These are phyloP conservation scores for Komagataella phaffii DNA, from an alignment of 805 yeast genomes.

Conservation along the genomic window DNA sequence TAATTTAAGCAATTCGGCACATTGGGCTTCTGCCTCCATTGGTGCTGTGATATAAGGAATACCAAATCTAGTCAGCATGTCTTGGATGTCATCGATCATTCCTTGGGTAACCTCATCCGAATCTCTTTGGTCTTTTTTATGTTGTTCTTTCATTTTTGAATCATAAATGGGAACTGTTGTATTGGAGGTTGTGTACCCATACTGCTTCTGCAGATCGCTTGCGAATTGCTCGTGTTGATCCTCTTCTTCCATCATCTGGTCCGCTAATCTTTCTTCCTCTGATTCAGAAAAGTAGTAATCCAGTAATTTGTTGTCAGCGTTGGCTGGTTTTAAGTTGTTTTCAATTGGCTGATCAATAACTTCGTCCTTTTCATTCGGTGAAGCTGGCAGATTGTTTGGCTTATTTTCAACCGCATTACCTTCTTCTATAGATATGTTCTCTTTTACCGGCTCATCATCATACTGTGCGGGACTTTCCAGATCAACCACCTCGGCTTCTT, in stretches of 20 bases:
- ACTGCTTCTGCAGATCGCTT: constrained; percentile 16
- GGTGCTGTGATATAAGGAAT: constrained; percentile 94
- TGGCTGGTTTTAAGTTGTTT: not conserved
- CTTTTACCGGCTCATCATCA: constrained; percentile 8
- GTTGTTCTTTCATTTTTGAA: constrained; percentile 27
- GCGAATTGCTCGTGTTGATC: constrained; percentile 58
- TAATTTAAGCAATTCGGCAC: constrained; percentile 64
- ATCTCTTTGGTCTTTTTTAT: constrained; percentile 63
- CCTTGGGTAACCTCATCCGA: constrained; percentile 80
- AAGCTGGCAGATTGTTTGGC: not conserved
- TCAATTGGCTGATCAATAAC: not conserved
- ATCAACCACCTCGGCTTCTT: constrained; percentile 1
- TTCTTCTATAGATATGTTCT: constrained; percentile 4
- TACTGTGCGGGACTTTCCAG: constrained; percentile 1
- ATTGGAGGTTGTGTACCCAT: constrained; percentile 7
- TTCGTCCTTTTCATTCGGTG: not conserved
- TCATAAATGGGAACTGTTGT: constrained; percentile 12
- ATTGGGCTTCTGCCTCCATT: constrained; percentile 98
- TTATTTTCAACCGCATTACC: constrained; percentile 4
- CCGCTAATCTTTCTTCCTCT: constrained; percentile 58
- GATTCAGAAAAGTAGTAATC: constrained; percentile 65
- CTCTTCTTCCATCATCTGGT: constrained; percentile 57
- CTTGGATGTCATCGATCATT: constrained; percentile 88
- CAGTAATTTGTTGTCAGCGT: not conserved
- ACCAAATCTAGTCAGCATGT: constrained; percentile 74